Percentiles rank a stretch among this genome's conserved stretches.
Conservation (phyloP, 1,284 basidiomycete species). For the Tilletia walkeri region DNA sequence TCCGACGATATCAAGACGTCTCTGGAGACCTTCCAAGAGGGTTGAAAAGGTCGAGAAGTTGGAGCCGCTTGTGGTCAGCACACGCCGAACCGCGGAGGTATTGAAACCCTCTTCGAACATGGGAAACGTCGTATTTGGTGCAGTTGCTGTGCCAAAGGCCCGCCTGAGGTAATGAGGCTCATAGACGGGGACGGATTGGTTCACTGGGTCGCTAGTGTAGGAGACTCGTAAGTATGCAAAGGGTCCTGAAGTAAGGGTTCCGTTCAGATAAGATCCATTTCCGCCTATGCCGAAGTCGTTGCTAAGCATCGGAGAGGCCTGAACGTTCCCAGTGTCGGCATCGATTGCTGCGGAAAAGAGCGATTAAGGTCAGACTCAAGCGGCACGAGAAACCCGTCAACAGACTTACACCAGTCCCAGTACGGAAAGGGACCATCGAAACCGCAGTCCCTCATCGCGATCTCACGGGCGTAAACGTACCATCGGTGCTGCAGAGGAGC, state of each 20-base stretch:
- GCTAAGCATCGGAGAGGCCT: not conserved
- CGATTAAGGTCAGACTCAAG: not conserved
- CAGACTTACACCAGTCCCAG: slow-evolving; percentile 1
- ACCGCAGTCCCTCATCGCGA: slow-evolving; percentile 2
- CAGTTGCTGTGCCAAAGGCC: not conserved
- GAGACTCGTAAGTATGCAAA: not conserved
- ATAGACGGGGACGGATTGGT: not conserved
- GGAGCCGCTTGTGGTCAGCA: not conserved
- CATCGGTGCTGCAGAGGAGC: not conserved
- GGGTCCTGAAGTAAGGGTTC: not conserved
- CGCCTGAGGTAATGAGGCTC: slow-evolving; percentile 9
- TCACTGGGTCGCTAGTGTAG: not conserved
- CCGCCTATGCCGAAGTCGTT: not conserved
- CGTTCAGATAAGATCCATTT: not conserved
- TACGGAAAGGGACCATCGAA: not conserved
- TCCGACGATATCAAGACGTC: not conserved
- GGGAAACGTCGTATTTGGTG: not conserved
- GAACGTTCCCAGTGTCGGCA: not conserved
- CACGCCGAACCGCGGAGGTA: not conserved
- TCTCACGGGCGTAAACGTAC: not conserved
- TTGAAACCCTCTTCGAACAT: not conserved
- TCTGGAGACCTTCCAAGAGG: not conserved
- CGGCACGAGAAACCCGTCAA: not conserved
- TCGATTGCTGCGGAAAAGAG: not conserved
- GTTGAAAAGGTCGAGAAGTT: not conserved